Percentiles rank a stretch among this genome's conserved stretches.
Conservation (phyloP, 257 asterid species). For the Verbascum thapsus region DNA sequence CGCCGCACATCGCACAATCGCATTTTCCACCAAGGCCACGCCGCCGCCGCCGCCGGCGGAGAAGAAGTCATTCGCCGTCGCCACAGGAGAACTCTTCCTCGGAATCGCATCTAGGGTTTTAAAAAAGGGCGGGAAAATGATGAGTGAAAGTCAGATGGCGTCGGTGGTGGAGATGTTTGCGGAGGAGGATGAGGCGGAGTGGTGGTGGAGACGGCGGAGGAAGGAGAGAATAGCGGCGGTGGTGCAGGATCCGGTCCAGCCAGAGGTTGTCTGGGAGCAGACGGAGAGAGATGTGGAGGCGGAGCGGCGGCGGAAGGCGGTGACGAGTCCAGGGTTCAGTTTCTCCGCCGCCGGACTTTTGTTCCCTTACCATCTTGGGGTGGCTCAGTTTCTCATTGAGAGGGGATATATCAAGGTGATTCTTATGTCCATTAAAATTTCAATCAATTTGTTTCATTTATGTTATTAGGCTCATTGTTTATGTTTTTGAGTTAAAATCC, state of each 20-base stretch:
- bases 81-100: slow-evolving; percentile 82
- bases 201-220: slow-evolving; percentile 66
- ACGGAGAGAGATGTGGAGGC: slow-evolving; percentile 83
- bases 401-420: slow-evolving; percentile 87
- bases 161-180: slow-evolving; percentile 48
- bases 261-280: slow-evolving; percentile 91
- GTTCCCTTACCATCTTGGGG: slow-evolving; percentile 98
- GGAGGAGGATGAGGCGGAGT: slow-evolving; percentile 42
- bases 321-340: slow-evolving; percentile 91
- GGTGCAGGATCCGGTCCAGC: slow-evolving; percentile 82
- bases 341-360: slow-evolving; percentile 98
- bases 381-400: slow-evolving; percentile 77
- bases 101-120: slow-evolving; percentile 80
- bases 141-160: slow-evolving; percentile 31
- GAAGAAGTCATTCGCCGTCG: slow-evolving; percentile 74
- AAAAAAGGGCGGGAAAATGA: slow-evolving; percentile 32
- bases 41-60: slow-evolving; percentile 40
- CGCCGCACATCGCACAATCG: slow-evolving; percentile 25
- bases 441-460: too few relatives aligned
- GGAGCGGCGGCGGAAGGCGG: slow-evolving; percentile 67
- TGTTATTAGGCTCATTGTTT: too few relatives aligned
- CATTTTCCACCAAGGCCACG: slow-evolving; percentile 58
- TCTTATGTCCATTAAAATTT: too few relatives aligned
- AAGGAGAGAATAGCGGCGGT: slow-evolving; percentile 64
- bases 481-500: too few relatives aligned